These are phyloP conservation scores for Zygoascus ofunaensis DNA, from an alignment of 805 yeast species.

Conservation along the genomic window DNA sequence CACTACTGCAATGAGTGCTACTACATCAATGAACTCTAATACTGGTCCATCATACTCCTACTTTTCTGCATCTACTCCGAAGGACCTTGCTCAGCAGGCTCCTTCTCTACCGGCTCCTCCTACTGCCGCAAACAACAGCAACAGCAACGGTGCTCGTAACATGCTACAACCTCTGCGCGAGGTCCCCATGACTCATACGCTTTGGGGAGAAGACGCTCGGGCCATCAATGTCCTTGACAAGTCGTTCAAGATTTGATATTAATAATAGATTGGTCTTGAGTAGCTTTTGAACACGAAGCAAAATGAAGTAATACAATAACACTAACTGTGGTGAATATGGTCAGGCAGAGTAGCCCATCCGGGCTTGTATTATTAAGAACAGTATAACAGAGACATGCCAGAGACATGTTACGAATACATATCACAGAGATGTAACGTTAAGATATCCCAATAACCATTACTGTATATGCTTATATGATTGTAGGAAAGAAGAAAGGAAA, in stretches of 20 bases:
- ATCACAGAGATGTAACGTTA: too few relatives aligned
- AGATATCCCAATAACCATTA: too few relatives aligned
- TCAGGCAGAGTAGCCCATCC: too few relatives aligned
- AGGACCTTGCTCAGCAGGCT: background rate
- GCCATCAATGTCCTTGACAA: constrained; percentile 27
- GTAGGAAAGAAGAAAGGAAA: too few relatives aligned
- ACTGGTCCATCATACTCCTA: background rate
- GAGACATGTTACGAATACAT: too few relatives aligned
- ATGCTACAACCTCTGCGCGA: constrained; percentile 9
- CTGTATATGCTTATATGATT: too few relatives aligned
- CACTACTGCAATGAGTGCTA: constrained; percentile 1
- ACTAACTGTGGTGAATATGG: too few relatives aligned
- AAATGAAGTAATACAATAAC: too few relatives aligned
- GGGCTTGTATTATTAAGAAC: too few relatives aligned
- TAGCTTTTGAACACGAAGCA: background rate
- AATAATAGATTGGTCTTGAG: too few relatives aligned
- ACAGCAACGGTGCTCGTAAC: background rate
- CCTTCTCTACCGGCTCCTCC: background rate
- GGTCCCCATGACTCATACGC: constrained; percentile 20
- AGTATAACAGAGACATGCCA: too few relatives aligned
- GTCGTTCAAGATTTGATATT: constrained; percentile 15
- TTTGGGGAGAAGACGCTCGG: constrained; percentile 26
- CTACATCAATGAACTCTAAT: too few relatives aligned
- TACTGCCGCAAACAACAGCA: background rate
- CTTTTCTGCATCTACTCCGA: constrained; percentile 1